Percentiles rank a stretch among this genome's conserved stretches.
phyloP scores from a whole-genome alignment of 177 flowering plant species.

The Telopea speciosissima region DNA sequence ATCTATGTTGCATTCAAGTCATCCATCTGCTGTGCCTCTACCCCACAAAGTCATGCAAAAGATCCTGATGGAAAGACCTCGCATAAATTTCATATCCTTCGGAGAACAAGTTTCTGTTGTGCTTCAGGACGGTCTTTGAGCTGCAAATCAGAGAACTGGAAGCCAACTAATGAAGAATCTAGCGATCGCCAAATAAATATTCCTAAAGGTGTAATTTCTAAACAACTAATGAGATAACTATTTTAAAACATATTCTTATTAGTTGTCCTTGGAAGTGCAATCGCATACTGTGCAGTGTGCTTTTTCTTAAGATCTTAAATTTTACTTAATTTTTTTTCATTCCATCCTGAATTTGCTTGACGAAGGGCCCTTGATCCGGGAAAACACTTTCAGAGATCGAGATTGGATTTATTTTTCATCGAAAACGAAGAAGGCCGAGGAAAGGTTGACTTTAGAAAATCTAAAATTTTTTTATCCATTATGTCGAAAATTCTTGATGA shows the following conservation, averaged over 20 bases:
- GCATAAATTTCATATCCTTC: slow-evolving; percentile 77
- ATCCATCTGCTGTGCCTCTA: slow-evolving; percentile 32
- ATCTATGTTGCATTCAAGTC: slow-evolving; percentile 46
- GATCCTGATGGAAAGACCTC: slow-evolving; percentile 43
- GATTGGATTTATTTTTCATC: no score
- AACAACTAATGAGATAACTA: neutral
- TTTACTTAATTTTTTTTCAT: neutral
- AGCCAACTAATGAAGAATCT: slow-evolving; percentile 48
- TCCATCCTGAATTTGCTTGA: neutral
- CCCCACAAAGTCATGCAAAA: slow-evolving; percentile 32
- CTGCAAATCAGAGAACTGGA: slow-evolving; percentile 44
- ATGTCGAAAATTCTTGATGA: no score
- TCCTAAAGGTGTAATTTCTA: slow-evolving; percentile 51
- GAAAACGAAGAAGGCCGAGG: no score
- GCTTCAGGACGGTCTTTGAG: slow-evolving; percentile 62
- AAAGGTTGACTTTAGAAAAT: no score
- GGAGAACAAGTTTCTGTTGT: slow-evolving; percentile 71
- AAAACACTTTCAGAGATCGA: no score
- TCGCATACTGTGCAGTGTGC: neutral
- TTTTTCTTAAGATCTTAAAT: neutral
- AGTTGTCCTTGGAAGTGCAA: neutral
- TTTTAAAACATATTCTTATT: neutral
- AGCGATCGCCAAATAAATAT: slow-evolving; percentile 44
- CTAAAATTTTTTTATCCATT: no score
- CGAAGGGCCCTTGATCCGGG: no score